Percentiles rank a stretch among this genome's conserved stretches.
phyloP scores from a whole-genome alignment of 768 basidiomycete species.

The Gymnopilus junonius region DNA sequence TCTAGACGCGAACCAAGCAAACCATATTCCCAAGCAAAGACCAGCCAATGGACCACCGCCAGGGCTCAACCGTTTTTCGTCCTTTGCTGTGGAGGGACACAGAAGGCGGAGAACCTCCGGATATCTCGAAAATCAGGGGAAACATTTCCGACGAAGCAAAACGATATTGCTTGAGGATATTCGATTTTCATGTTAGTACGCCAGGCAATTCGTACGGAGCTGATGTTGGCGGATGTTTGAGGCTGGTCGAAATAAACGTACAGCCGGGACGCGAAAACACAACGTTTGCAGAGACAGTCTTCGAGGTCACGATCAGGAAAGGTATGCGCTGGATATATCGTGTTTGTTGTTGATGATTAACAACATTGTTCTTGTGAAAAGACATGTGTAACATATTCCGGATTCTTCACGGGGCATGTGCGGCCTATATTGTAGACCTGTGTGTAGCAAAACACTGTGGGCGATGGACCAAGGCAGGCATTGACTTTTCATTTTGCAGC shows the following conservation, averaged over 20 bases:
- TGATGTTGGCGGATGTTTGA: constrained; percentile 41
- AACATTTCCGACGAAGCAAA: constrained; percentile 46
- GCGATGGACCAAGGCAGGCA: neutral
- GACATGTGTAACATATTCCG: constrained; percentile 60
- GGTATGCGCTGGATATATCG: constrained; percentile 27
- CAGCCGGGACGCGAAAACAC: constrained; percentile 19
- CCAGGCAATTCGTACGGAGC: constrained; percentile 40
- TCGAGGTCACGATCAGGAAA: constrained; percentile 43
- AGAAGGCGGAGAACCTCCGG: constrained; percentile 12
- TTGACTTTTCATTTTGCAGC: constrained; percentile 26
- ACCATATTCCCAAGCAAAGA: neutral
- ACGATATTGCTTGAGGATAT: constrained; percentile 33
- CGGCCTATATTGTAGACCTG: constrained; percentile 60
- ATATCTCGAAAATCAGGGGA: constrained; percentile 40
- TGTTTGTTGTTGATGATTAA: neutral
- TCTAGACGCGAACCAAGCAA: neutral
- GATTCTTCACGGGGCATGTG: constrained; percentile 60
- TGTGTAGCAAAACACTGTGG: constrained; percentile 26
- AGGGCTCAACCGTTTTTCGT: neutral
- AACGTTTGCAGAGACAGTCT: constrained; percentile 36
- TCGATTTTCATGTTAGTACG: constrained; percentile 42
- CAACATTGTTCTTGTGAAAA: constrained; percentile 24
- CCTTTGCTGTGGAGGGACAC: neutral
- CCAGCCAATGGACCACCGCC: neutral
- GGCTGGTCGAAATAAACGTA: constrained; percentile 41